A percentile compares a stretch with the other conserved stretches of the same genome.
Evolutionary conservation across 2,329 filamentous ascomycete genomes (phyloP).

Genomic region (Diaporthe citriasiana): DNA sequence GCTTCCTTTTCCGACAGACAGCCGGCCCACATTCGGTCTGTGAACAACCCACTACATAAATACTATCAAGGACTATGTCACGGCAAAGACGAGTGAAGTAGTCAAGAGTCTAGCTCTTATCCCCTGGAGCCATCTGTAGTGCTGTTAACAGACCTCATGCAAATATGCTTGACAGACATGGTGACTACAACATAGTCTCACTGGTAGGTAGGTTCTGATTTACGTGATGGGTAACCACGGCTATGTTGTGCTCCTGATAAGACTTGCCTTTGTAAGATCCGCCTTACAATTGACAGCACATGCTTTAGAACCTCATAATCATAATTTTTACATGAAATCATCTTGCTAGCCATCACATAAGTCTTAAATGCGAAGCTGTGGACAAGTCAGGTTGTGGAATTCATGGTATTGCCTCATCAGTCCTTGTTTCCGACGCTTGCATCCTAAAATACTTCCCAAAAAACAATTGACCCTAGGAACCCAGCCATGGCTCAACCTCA

Average conservation of each 20-base stretch:
- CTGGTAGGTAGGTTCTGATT: not conserved
- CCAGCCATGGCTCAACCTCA: not conserved
- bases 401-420: not conserved
- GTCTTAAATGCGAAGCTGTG: not conserved
- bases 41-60: not conserved
- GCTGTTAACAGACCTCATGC: not conserved
- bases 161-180: not conserved
- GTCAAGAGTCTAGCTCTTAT: fast-evolving
- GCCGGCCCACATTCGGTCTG: too few species aligned
- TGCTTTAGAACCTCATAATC: not conserved
- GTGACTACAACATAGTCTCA: not conserved
- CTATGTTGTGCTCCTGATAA: not conserved
- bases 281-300: not conserved
- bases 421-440: too few species aligned
- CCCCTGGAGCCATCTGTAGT: too few species aligned
- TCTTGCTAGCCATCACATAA: not conserved
- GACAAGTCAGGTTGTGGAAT: fast-evolving
- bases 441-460: not conserved
- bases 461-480: not conserved
- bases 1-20: not conserved
- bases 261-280: too few species aligned
- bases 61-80: fast-evolving
- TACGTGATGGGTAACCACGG: not conserved
- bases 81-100: fast-evolving
- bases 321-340: too few species aligned